These are phyloP conservation scores for Phytophthora pseudosyringae DNA, from an alignment of 352 stramenopile genomes.

Conservation along the genomic window DNA sequence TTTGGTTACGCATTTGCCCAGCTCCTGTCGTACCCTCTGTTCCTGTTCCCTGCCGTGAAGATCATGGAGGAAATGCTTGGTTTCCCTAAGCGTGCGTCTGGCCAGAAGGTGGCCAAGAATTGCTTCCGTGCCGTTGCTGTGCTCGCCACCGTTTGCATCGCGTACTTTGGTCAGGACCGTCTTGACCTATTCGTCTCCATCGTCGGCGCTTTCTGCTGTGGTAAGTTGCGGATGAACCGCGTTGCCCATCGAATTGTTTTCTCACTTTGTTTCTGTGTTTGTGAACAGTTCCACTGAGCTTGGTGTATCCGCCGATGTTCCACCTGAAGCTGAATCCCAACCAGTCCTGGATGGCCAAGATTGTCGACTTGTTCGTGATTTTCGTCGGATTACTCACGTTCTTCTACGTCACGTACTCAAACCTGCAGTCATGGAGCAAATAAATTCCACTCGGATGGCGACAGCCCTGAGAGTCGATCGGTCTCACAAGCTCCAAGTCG, in stretches of 20 bases:
- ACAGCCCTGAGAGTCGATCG: background rate
- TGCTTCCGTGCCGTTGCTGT: conserved; percentile 70
- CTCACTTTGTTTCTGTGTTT: conserved; percentile 15
- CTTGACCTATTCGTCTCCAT: conserved; percentile 88
- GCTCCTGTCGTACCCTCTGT: conserved; percentile 80
- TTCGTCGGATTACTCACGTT: conserved; percentile 75
- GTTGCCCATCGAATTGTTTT: background rate
- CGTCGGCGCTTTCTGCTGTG: conserved; percentile 82
- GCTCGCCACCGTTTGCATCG: conserved; percentile 66
- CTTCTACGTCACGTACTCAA: conserved; percentile 86
- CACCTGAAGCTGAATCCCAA: conserved; percentile 76
- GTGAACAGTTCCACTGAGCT: conserved; percentile 71
- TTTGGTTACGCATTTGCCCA: conserved; percentile 80
- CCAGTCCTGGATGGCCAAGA: conserved; percentile 49
- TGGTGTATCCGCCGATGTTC: conserved; percentile 84
- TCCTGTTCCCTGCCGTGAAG: conserved; percentile 82
- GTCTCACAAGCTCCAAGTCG: background rate
- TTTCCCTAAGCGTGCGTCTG: conserved; percentile 68
- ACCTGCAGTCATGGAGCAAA: conserved; percentile 69
- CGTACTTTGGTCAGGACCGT: conserved; percentile 76
- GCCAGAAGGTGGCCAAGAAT: conserved; percentile 79
- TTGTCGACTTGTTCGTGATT: conserved; percentile 67
- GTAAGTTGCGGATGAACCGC: conserved; percentile 40
- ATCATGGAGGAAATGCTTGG: conserved; percentile 88
- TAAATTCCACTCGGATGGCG: conserved; percentile 17